phyloP scores from a whole-genome alignment of 1,284 basidiomycete genomes.

The Apiotrichum veenhuisii region DNA sequence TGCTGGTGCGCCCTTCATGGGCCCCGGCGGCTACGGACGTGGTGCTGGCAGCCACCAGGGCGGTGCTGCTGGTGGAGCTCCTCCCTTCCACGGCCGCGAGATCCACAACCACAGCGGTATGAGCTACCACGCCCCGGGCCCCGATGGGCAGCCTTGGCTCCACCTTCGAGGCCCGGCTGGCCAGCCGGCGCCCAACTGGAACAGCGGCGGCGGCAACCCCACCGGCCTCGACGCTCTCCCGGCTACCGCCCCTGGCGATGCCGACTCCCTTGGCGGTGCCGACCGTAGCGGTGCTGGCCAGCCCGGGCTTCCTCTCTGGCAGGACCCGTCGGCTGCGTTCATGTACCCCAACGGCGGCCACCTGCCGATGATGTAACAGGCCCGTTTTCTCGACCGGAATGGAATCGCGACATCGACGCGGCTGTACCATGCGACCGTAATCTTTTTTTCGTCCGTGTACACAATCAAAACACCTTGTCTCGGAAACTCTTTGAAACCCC shows the following conservation, averaged over 20 bases:
- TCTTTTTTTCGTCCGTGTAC: conserved; percentile 16
- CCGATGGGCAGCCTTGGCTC: conserved; percentile 47
- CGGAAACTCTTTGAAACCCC: conserved; percentile 6
- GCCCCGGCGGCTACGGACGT: conserved; percentile 27
- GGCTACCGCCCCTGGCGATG: conserved; percentile 19
- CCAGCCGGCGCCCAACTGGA: conserved; percentile 41
- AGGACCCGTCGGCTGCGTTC: conserved; percentile 21
- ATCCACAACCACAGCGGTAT: conserved; percentile 41
- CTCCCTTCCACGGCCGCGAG: conserved; percentile 22
- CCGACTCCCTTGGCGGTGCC: conserved; percentile 13
- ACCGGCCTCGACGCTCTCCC: conserved; percentile 22
- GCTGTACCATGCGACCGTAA: conserved; percentile 18
- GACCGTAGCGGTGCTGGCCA: conserved; percentile 19
- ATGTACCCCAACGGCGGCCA: conserved; percentile 25
- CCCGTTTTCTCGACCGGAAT: not conserved
- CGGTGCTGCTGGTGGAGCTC: conserved; percentile 15
- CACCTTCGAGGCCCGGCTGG: conserved; percentile 42
- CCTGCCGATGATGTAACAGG: conserved; percentile 22
- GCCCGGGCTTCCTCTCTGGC: conserved; percentile 20
- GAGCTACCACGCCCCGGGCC: conserved; percentile 46
- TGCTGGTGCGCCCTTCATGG: conserved; percentile 36
- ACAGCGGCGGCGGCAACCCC: conserved; percentile 9
- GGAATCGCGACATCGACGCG: conserved; percentile 13
- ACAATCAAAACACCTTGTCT: conserved; percentile 16
- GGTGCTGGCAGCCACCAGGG: conserved; percentile 9